A percentile compares a stretch with the other conserved stretches of the same genome.
phyloP scores from a whole-genome alignment of 768 basidiomycete species.

The Neoboletus magnificus region DNA sequence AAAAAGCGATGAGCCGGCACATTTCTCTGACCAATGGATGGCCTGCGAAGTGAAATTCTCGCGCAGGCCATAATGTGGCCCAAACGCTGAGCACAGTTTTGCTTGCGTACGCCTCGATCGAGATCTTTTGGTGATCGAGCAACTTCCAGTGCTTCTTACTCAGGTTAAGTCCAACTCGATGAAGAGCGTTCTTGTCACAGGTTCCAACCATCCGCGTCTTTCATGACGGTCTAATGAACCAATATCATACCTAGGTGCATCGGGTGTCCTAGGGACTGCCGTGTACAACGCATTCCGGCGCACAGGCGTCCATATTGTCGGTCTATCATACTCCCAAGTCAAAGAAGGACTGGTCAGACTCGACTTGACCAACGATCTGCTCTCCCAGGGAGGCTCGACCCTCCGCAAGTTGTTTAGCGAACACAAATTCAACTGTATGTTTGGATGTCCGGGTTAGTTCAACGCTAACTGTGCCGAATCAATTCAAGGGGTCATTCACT shows the following conservation, averaged over 20 bases:
- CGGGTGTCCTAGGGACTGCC: slow-evolving; percentile 85
- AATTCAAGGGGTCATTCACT: slow-evolving; percentile 79
- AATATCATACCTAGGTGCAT: slow-evolving; percentile 60
- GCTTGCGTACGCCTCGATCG: not conserved
- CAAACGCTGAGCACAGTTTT: not conserved
- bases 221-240: slow-evolving; percentile 10
- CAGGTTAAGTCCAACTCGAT: slow-evolving; percentile 10
- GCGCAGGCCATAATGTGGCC: not conserved
- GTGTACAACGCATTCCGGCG: slow-evolving; percentile 64
- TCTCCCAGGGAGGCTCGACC: slow-evolving; percentile 35
- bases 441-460: not conserved
- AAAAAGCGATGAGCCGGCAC: not conserved
- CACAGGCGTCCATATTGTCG: slow-evolving; percentile 47
- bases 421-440: slow-evolving; percentile 70
- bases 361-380: slow-evolving; percentile 58
- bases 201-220: slow-evolving; percentile 23
- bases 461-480: slow-evolving; percentile 2
- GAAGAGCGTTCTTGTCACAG: slow-evolving; percentile 59
- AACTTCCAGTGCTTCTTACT: not conserved
- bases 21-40: not conserved
- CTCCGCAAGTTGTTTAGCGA: slow-evolving; percentile 51
- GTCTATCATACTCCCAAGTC: slow-evolving; percentile 70
- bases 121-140: not conserved
- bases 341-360: slow-evolving; percentile 52
- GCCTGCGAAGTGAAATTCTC: not conserved